A percentile compares a stretch with the other conserved stretches of the same genome.
These are phyloP conservation scores for Boletus rubescentipes DNA, from an alignment of 768 basidiomycete genomes.

Conservation along the genomic window DNA sequence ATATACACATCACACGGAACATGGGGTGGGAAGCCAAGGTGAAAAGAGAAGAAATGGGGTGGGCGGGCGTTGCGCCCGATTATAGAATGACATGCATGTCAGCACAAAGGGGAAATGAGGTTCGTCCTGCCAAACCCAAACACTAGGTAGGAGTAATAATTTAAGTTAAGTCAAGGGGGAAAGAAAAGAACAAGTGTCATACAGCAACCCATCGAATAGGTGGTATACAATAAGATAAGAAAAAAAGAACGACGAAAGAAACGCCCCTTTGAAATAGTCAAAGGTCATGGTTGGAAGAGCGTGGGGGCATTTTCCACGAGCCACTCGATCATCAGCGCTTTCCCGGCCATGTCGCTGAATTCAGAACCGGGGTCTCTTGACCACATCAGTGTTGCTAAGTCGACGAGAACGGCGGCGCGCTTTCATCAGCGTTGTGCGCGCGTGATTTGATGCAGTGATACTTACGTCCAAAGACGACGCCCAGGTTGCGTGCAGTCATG, in stretches of 20 bases:
- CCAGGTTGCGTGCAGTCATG: constrained; percentile 94
- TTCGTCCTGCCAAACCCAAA: constrained; percentile 9
- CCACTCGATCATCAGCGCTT: constrained; percentile 92
- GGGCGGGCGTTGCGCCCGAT: neutral
- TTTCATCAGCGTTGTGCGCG: neutral
- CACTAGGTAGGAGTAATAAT: constrained; percentile 19
- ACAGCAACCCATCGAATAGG: constrained; percentile 13
- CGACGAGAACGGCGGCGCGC: neutral
- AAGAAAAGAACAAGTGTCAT: neutral
- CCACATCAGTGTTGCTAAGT: constrained; percentile 87
- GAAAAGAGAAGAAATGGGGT: neutral
- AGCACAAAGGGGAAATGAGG: neutral
- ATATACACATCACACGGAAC: too few species aligned
- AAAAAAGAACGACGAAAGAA: neutral
- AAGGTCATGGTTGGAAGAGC: constrained; percentile 38
- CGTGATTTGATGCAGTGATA: neutral
- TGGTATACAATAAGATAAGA: constrained; percentile 31
- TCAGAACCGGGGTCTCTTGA: constrained; percentile 84
- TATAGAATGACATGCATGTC: neutral
- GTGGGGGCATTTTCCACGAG: constrained; percentile 83
- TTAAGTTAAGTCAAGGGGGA: constrained; percentile 15
- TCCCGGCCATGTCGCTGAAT: constrained; percentile 97
- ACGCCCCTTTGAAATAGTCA: too few species aligned
- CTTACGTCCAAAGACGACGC: constrained; percentile 98
- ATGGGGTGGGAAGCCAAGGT: neutral